Percentiles rank a stretch among this genome's conserved stretches.
These are phyloP conservation scores for Parathielavia hyrcaniae DNA, from an alignment of 495 filamentous ascomycete genomes.

Conservation along the genomic window DNA sequence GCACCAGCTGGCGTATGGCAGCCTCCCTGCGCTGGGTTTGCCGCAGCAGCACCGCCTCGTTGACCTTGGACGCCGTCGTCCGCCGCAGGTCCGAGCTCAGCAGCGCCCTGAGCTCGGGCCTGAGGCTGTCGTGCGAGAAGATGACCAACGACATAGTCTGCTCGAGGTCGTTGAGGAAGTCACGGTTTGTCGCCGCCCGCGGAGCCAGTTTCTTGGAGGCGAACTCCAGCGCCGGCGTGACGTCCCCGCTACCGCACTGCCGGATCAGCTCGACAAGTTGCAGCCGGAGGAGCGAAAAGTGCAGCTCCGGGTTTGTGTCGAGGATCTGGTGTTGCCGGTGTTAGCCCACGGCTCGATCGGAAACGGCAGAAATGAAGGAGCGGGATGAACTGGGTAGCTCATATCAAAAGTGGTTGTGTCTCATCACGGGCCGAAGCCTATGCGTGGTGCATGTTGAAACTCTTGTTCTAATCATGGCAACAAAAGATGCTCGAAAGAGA, in stretches of 20 bases:
- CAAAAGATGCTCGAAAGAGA: conserved; percentile 23
- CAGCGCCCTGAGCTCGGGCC: conserved; percentile 66
- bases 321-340: conserved; percentile 66
- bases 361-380: not conserved
- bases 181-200: conserved; percentile 69
- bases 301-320: conserved; percentile 73
- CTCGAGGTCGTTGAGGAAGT: conserved; percentile 84
- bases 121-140: conserved; percentile 65
- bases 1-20: conserved; percentile 69
- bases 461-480: conserved; percentile 80
- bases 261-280: conserved; percentile 94
- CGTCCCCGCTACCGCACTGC: conserved; percentile 65
- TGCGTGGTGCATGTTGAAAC: conserved; percentile 99
- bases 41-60: conserved; percentile 72
- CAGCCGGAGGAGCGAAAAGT: conserved; percentile 84
- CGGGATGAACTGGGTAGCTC: conserved; percentile 48
- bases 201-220: conserved; percentile 82
- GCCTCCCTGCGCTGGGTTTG: conserved; percentile 70
- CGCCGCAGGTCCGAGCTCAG: conserved; percentile 76
- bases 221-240: conserved; percentile 76
- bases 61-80: conserved; percentile 74
- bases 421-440: conserved; percentile 86
- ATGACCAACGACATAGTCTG: conserved; percentile 87
- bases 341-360: conserved; percentile 12
- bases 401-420: conserved; percentile 72